These are phyloP conservation scores for Leccinum pallidistipes DNA, from an alignment of 1,284 basidiomycete genomes.

Conservation along the genomic window DNA sequence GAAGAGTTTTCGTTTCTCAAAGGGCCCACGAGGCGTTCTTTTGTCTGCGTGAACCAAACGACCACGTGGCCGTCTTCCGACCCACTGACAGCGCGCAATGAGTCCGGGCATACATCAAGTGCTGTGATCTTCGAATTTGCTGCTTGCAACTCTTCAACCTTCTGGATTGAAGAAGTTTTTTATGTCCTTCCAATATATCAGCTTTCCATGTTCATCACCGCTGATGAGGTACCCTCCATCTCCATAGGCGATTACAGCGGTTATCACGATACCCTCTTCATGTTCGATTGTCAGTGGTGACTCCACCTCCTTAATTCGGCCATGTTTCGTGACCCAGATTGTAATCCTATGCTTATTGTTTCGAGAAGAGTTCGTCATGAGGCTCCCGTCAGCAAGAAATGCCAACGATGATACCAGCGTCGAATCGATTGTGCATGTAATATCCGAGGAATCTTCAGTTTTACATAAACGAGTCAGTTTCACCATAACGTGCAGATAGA, in stretches of 20 bases:
- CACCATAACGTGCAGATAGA: not conserved
- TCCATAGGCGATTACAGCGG: constrained; percentile 1
- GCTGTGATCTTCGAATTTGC: not conserved
- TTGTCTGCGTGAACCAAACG: constrained; percentile 19
- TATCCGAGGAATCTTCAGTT: not conserved
- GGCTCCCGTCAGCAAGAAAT: not conserved
- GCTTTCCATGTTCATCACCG: constrained; percentile 2
- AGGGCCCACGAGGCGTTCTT: not conserved
- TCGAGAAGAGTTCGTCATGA: not conserved
- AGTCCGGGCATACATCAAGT: constrained; percentile 11
- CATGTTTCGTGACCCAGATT: not conserved
- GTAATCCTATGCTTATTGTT: not conserved
- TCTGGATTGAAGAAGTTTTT: not conserved
- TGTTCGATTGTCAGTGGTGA: not conserved
- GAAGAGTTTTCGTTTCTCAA: not conserved
- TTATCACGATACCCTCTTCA: not conserved
- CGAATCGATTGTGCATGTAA: not conserved
- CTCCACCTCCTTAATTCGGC: not conserved
- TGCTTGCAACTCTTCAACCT: not conserved
- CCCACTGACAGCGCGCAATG: constrained; percentile 1
- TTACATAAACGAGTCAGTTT: not conserved
- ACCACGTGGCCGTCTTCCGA: constrained; percentile 7
- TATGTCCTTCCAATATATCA: constrained; percentile 6
- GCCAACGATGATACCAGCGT: not conserved
- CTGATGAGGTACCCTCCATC: constrained; percentile 9